phyloP scores from a whole-genome alignment of 495 filamentous ascomycete species.

The Penicillium coprophilum region DNA sequence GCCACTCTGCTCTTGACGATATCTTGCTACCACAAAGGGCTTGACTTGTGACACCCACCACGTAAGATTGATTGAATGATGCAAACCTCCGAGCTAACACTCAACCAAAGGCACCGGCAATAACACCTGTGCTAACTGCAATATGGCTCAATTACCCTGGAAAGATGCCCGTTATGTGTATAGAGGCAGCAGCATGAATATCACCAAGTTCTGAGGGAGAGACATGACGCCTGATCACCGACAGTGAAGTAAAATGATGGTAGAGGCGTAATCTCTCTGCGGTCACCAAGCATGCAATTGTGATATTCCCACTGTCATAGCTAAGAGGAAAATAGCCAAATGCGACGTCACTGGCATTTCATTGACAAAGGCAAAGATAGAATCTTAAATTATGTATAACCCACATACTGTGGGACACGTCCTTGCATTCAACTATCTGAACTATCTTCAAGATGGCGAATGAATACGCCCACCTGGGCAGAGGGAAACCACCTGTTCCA shows the following conservation, averaged over 20 bases:
- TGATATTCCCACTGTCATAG: background rate
- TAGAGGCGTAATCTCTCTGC: no score
- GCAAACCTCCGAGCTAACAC: no score
- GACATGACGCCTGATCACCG: background rate
- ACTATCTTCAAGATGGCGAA: conserved; percentile 29
- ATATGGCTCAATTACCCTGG: background rate
- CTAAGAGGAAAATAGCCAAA: background rate
- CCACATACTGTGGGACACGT: conserved; percentile 12
- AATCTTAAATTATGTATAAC: conserved; percentile 5
- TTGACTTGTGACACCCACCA: no score
- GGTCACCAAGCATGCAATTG: no score
- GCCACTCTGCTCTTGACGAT: no score
- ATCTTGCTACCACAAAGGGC: no score
- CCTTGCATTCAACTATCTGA: conserved; percentile 25
- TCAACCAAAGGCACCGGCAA: background rate
- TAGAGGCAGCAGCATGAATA: background rate
- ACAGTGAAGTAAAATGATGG: background rate
- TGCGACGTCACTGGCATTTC: background rate
- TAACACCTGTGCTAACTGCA: background rate
- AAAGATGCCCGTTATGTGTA: background rate
- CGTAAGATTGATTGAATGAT: no score
- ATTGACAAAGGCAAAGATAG: background rate
- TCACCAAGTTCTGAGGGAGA: background rate
- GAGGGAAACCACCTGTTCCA: conserved; percentile 13
- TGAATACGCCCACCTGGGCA: conserved; percentile 33